These are phyloP conservation scores for Melastoma candidum DNA, from an alignment of 441 rosid genomes.

Conservation along the genomic window DNA sequence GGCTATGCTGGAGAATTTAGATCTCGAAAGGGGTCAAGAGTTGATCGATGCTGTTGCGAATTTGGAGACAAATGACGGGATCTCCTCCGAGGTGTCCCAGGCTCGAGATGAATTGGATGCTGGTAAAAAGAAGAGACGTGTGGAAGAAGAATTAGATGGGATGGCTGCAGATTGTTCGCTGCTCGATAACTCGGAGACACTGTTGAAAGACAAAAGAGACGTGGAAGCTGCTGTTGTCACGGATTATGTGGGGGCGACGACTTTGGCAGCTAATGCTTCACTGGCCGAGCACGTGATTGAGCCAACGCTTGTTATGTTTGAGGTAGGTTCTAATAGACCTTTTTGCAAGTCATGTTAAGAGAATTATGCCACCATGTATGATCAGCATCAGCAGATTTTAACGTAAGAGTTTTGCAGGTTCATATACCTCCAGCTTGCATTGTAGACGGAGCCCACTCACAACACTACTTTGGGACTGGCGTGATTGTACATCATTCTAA, in stretches of 20 bases:
- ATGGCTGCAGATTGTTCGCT: slow-evolving; percentile 34
- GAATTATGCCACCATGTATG: too few species aligned
- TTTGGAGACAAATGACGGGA: slow-evolving; percentile 45
- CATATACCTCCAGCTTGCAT: slow-evolving; percentile 89
- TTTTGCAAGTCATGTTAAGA: neutral
- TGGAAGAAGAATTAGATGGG: slow-evolving; percentile 45
- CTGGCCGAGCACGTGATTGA: slow-evolving; percentile 76
- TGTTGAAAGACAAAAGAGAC: slow-evolving; percentile 38
- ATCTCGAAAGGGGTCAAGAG: slow-evolving; percentile 38
- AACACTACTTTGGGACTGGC: slow-evolving; percentile 83
- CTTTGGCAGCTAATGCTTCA: slow-evolving; percentile 52
- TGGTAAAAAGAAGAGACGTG: slow-evolving; percentile 55
- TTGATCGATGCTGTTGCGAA: slow-evolving; percentile 38
- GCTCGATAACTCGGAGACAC: slow-evolving; percentile 37
- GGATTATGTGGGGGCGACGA: slow-evolving; percentile 38
- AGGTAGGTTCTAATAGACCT: slow-evolving; percentile 35
- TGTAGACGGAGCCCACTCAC: slow-evolving; percentile 91
- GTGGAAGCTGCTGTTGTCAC: slow-evolving; percentile 34
- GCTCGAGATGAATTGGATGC: slow-evolving; percentile 39
- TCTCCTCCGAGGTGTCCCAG: slow-evolving; percentile 29
- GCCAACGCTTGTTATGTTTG: slow-evolving; percentile 94
- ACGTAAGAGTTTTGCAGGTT: slow-evolving; percentile 40
- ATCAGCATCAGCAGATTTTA: neutral
- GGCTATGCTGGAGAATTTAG: slow-evolving; percentile 32
- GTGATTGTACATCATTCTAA: slow-evolving; percentile 80